Base-by-base conservation (phyloP, 139 green algal species). In the Chlorella ohadii region DNA sequence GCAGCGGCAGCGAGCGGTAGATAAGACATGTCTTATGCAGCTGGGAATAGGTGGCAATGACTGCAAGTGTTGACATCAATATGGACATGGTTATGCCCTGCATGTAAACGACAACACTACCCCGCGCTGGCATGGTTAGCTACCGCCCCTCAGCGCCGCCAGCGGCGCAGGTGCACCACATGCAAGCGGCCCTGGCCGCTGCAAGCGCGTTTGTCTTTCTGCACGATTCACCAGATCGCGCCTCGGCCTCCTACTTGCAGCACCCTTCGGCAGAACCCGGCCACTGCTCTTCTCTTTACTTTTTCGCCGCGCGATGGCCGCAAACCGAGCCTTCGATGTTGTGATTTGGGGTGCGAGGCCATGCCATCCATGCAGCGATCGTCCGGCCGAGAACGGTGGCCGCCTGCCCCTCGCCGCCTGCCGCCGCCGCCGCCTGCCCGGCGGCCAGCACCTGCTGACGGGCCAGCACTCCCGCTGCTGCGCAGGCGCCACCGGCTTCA, bases 401-500 rank as follows among this genome's bases (percentile, higher is more conserved):
- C n/a, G n/a, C n/a, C n/a, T n/a, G n/a, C n/a, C n/a, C n/a, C n/a
- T n/a, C n/a, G n/a, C n/a, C 44, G 44, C 44, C 9, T 51, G 55
- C 51, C 22, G 31, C 66, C 33, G 22, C 19, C 7, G 66, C 66
- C 22, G 33, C 31, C 22, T 73, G 33, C 31, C 66, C 33, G 12
- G 66, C 66, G 31, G 7, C 33, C 31, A 13, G 51, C 51, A 22
- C 51, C 2, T 39, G 71, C 71, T 38, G 71, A 28, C 71, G 41
- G 41, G 71, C 41, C 41, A 4, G 71, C n/a, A 17, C 44, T 39
- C 23, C 44, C n/a, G 28, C 47, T 78, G 64, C 36, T 47, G 25
- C 15, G 61, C 80, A 85, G 95, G 95, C 17, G 94, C 92, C 4
- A 94, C 86, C 16, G 94, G 94, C 28, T 96, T 95, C 72, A 96